Percentiles rank a stretch among this genome's conserved stretches.
phyloP scores from a whole-genome alignment of 805 yeast species.

The Sporopachydermia lactativora region DNA sequence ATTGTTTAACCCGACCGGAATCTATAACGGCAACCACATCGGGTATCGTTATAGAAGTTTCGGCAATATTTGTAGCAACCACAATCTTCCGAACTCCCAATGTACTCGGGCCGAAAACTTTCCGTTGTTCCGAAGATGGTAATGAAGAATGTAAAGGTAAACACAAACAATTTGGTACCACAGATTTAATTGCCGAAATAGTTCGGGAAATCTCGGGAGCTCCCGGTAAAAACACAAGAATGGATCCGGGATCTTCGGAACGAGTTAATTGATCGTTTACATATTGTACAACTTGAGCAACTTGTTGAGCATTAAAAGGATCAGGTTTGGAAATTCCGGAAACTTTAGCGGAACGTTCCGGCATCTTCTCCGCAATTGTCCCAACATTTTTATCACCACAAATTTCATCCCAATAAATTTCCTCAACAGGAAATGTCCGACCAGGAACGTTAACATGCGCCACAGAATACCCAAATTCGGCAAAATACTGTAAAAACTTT shows the following conservation, averaged over 20 bases:
- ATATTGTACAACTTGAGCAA: slow-evolving; percentile 37
- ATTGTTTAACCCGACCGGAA: slow-evolving; percentile 70
- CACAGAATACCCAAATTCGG: slow-evolving; percentile 17
- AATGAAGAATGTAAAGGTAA: slow-evolving; percentile 86
- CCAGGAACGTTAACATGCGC: slow-evolving; percentile 81
- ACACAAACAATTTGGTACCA: slow-evolving; percentile 23
- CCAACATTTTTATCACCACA: slow-evolving; percentile 43
- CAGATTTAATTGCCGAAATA: slow-evolving; percentile 24
- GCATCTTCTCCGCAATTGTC: neutral
- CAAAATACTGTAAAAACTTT: slow-evolving; percentile 55
- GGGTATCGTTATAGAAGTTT: slow-evolving; percentile 91
- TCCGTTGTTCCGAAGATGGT: slow-evolving; percentile 66
- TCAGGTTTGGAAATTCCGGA: slow-evolving; percentile 54
- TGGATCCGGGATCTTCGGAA: slow-evolving; percentile 47
- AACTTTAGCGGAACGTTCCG: slow-evolving; percentile 40
- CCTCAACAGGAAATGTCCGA: slow-evolving; percentile 83
- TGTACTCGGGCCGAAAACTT: slow-evolving; percentile 38
- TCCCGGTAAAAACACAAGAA: slow-evolving; percentile 82
- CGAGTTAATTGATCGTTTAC: slow-evolving; percentile 34
- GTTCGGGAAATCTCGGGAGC: slow-evolving; percentile 71
- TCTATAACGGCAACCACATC: slow-evolving; percentile 91
- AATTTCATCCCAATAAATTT: slow-evolving; percentile 56
- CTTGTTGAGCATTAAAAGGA: slow-evolving; percentile 59
- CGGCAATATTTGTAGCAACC: slow-evolving; percentile 89
- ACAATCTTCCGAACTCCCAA: slow-evolving; percentile 54